Evolutionary conservation across 2,329 filamentous ascomycete species (phyloP).

Genomic region (Paecilomyces sp.): DNA sequence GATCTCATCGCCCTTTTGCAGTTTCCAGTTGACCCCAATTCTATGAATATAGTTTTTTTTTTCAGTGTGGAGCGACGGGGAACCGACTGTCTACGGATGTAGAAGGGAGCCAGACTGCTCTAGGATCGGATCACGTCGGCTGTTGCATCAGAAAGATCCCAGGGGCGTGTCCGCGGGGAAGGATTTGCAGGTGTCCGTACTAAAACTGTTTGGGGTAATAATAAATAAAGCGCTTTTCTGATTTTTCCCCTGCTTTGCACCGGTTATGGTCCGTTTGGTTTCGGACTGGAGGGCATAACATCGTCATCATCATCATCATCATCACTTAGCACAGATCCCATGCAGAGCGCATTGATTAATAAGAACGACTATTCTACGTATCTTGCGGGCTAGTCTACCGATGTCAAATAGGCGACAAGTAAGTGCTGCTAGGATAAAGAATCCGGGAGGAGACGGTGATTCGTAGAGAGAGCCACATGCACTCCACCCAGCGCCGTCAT

Average conservation of each 20-base stretch:
- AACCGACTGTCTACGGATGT: not conserved
- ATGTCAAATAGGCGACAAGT: no score
- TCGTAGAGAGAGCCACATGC: not conserved
- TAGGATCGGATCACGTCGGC: not conserved
- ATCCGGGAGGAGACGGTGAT: not conserved
- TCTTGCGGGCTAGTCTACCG: no score
- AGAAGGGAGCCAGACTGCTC: not conserved
- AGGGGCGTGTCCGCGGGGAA: not conserved
- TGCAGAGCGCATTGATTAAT: not conserved
- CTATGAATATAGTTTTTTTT: not conserved
- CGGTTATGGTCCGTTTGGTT: not conserved
- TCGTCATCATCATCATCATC: not conserved
- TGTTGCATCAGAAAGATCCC: not conserved
- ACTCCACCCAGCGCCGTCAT: no score
- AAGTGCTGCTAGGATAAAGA: not conserved
- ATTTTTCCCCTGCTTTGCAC: not conserved
- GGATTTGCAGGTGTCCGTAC: not conserved
- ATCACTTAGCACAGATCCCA: not conserved
- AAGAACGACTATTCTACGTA: not conserved
- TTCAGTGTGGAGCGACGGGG: not conserved
- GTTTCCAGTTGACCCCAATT: not conserved
- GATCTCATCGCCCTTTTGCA: not conserved
- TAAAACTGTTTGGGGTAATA: not conserved
- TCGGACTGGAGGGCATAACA: not conserved
- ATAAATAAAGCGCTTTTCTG: not conserved